A percentile compares a stretch with the other conserved stretches of the same genome.
Evolutionary conservation across 1,284 basidiomycete genomes (phyloP).

Genomic region (Puccinia triticina): DNA sequence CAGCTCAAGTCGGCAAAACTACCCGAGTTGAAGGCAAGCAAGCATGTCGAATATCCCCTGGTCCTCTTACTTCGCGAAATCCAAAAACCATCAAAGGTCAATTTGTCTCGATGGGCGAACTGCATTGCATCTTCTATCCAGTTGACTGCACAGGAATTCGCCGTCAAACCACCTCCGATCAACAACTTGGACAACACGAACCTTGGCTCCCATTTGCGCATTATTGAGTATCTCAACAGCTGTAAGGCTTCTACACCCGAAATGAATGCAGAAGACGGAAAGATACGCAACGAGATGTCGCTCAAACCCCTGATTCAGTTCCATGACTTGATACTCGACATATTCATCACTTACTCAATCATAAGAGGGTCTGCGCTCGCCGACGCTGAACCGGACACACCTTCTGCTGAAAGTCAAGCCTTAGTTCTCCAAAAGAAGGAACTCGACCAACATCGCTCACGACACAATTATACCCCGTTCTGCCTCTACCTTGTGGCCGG

Average conservation of each 20-base stretch:
- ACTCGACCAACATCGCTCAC: not conserved
- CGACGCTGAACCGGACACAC: not conserved
- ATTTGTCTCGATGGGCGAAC: conserved; percentile 4
- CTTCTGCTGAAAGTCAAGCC: conserved; percentile 4
- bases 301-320: conserved; percentile 9
- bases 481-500: not conserved
- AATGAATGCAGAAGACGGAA: not conserved
- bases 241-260: not conserved
- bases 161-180: not conserved
- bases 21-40: not conserved
- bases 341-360: conserved; percentile 11
- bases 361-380: not conserved
- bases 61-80: conserved; percentile 10
- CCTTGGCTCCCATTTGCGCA: conserved; percentile 7
- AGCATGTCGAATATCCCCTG: conserved; percentile 7
- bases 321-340: conserved; percentile 7
- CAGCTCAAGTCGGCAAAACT: not conserved
- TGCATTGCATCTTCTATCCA: conserved; percentile 20
- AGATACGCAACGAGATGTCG: not conserved
- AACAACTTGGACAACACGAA: not conserved
- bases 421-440: conserved; percentile 18
- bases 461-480: not conserved
- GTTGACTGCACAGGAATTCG: conserved; percentile 15
- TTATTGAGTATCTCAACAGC: not conserved
- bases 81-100: conserved; percentile 11